Percentiles rank a stretch among this genome's conserved stretches.
These are phyloP conservation scores for Phoma herbarum DNA, from an alignment of 2,329 filamentous ascomycete genomes.

Conservation along the genomic window DNA sequence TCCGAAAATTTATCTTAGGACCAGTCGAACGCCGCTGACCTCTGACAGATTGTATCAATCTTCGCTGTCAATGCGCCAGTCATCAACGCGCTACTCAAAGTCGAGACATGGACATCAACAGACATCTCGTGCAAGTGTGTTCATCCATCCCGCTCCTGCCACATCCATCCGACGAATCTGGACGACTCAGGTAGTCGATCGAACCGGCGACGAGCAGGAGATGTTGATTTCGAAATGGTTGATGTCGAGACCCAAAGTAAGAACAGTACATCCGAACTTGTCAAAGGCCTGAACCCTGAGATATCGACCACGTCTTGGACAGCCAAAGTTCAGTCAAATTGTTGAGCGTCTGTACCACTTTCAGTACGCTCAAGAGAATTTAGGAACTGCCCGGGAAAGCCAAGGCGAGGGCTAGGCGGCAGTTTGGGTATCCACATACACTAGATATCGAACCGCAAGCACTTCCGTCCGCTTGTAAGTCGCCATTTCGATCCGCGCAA, in stretches of 20 bases:
- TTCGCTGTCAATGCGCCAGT: slow-evolving; percentile 4
- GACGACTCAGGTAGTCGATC: neutral
- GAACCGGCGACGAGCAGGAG: neutral
- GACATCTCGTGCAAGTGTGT: neutral
- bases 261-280: neutral
- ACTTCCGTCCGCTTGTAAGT: neutral
- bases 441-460: neutral
- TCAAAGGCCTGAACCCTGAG: neutral
- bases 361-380: neutral
- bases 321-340: neutral
- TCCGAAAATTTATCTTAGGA: neutral
- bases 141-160: neutral
- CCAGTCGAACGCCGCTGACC: neutral
- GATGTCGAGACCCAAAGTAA: slow-evolving; percentile 3
- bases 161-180: neutral
- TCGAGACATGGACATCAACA: neutral
- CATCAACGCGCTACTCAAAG: slow-evolving; percentile 1
- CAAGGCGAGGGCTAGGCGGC: too few relatives aligned
- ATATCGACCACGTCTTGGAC: neutral
- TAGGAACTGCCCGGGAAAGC: too few relatives aligned
- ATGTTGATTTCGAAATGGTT: neutral
- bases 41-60: slow-evolving; percentile 2
- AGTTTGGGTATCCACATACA: neutral
- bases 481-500: neutral
- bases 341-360: neutral